Conservation (phyloP, 495 filamentous ascomycete species). For the Letharia columbiana region DNA sequence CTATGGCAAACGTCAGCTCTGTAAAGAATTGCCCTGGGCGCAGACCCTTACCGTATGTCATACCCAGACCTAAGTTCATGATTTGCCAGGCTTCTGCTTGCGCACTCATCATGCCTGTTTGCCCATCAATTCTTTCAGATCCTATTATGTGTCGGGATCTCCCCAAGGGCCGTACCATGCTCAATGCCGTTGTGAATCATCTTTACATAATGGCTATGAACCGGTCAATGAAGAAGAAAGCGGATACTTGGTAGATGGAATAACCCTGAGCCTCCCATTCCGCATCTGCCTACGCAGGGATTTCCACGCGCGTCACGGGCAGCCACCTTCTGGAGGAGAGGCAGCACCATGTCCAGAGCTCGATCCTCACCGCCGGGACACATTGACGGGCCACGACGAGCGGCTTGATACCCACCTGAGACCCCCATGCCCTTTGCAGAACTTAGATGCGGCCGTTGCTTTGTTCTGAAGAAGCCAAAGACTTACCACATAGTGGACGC, state of each 20-base stretch:
- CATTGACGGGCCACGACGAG: constrained; percentile 55
- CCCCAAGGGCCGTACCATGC: constrained; percentile 29
- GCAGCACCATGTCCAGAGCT: constrained; percentile 52
- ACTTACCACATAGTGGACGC: constrained; percentile 47
- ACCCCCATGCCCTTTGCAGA: constrained; percentile 49
- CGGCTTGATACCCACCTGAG: constrained; percentile 60
- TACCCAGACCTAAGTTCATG: constrained; percentile 49
- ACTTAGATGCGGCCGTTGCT: neutral
- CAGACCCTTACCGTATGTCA: constrained; percentile 35
- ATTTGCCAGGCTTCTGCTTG: constrained; percentile 59
- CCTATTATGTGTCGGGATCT: neutral
- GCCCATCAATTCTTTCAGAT: neutral
- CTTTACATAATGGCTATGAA: constrained; percentile 54
- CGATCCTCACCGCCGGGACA: constrained; percentile 55
- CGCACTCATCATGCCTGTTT: constrained; percentile 48
- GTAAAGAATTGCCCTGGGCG: neutral
- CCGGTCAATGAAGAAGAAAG: neutral
- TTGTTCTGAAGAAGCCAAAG: neutral
- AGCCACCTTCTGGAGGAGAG: constrained; percentile 51
- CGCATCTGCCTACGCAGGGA: constrained; percentile 55
- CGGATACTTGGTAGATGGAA: neutral
- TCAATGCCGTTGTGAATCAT: constrained; percentile 76
- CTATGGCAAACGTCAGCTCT: constrained; percentile 13
- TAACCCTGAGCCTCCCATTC: constrained; percentile 50
- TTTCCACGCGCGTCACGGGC: constrained; percentile 50